Evolutionary conservation across 805 yeast genomes (phyloP), one percentile per base, ranked within the genome.

Genomic region (Nakazawaea holstii): DNA sequence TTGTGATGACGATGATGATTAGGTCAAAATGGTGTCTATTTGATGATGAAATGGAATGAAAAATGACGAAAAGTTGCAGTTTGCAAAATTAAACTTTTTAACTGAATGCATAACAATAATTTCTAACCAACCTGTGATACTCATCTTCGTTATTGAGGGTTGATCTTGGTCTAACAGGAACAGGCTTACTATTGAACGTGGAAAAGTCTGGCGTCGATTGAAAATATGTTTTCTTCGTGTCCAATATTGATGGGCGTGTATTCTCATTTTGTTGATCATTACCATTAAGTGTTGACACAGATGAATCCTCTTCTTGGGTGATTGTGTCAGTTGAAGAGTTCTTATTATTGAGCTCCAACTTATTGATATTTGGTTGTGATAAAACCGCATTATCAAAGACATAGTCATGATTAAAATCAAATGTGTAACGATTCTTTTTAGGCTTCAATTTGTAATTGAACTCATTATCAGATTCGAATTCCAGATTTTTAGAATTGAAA

Each of bases 321-420:
- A 39, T 30, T 8, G 43, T 39, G n/a, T 39, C 43, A 39, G 14
- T 39, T 13, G 43, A 39, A 14, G 35, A 29, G 27, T 30, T 39
- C 30, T 29, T 26, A 11, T 27, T 13, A 11, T 38, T 26, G 17
- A 38, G 28, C 10, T 38, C 31, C 10, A 38, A 27, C 10, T 26
- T 11, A 20, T 39, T 28, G 13, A 39, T 31, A 17, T 24, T 31
- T 26, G 52, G 50, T 14, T 46, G 49, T 26, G 52, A 41, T 26
- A 53, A 51, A 17, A 43, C 44, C 1, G 52, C 39, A 35, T 51
- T 51, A 15, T 53, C 48, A 35, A 48, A 39, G 11, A 39, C 40
- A 40, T 48, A 50, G 7, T 48, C 27, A 30, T 51, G 43, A 13
- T 50, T 43, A 30, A 46, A 45, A 29, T 52, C 50, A 46, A 53